These are phyloP conservation scores for Ustilago tritici DNA, from an alignment of 1,284 basidiomycete genomes.

Conservation along the genomic window DNA sequence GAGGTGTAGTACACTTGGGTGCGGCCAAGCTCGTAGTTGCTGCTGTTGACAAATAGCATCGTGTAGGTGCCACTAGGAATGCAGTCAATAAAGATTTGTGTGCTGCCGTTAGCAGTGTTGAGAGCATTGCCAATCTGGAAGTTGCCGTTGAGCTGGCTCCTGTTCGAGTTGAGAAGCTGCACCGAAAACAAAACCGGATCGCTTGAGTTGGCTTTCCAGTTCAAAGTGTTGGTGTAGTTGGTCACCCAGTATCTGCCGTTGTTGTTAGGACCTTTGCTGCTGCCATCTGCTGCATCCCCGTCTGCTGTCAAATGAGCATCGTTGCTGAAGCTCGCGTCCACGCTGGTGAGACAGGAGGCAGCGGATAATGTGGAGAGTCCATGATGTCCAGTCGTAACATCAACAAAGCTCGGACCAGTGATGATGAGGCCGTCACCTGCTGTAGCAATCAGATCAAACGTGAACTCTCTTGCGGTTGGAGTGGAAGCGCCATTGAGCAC, in stretches of 20 bases:
- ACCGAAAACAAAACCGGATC: slow-evolving; percentile 50
- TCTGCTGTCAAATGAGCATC: slow-evolving; percentile 2
- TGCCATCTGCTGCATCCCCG: background rate
- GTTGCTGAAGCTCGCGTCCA: slow-evolving; percentile 15
- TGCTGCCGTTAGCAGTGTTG: slow-evolving; percentile 39
- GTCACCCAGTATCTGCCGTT: slow-evolving; percentile 58
- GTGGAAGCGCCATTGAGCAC: slow-evolving; percentile 29
- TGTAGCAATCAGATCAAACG: slow-evolving; percentile 61
- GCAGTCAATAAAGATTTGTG: slow-evolving; percentile 52
- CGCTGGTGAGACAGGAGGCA: slow-evolving; percentile 12
- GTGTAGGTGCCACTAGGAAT: slow-evolving; percentile 52
- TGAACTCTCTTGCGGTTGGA: slow-evolving; percentile 36
- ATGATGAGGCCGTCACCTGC: slow-evolving; percentile 62
- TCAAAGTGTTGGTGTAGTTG: slow-evolving; percentile 55
- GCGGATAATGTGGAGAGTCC: slow-evolving; percentile 17
- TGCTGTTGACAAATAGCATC: slow-evolving; percentile 56
- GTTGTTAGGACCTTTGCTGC: slow-evolving; percentile 38
- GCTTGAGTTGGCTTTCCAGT: slow-evolving; percentile 57
- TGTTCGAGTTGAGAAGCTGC: slow-evolving; percentile 54
- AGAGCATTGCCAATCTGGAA: slow-evolving; percentile 59
- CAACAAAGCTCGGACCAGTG: slow-evolving; percentile 44
- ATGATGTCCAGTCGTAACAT: slow-evolving; percentile 17
- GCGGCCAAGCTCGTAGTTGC: slow-evolving; percentile 49
- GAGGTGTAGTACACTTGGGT: slow-evolving; percentile 1
- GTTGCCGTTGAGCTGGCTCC: slow-evolving; percentile 53